A percentile compares a stretch with the other conserved stretches of the same genome.
These are phyloP conservation scores for Xylariaceae sp. DNA, from an alignment of 2,329 filamentous ascomycete species.

Conservation along the genomic window DNA sequence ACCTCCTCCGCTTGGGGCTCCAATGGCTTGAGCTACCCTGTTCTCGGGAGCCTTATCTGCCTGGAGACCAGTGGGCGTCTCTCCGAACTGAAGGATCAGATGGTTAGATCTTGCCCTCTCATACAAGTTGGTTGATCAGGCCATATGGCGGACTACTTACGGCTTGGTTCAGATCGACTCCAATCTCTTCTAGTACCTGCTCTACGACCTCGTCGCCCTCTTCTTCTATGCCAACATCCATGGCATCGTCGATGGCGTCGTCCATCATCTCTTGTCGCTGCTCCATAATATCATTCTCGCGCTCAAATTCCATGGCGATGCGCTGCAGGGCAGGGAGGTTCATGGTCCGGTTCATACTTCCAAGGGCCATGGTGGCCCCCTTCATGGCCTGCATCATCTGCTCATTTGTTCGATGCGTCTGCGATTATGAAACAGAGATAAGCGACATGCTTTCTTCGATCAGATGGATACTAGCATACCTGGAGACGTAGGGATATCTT, in stretches of 20 bases:
- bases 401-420: constrained; percentile 97
- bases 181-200: constrained; percentile 94
- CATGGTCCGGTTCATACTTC: constrained; percentile 97
- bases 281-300: constrained; percentile 99
- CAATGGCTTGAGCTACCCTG: constrained; percentile 80
- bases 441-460: background rate
- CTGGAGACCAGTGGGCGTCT: constrained; percentile 81
- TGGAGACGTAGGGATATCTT: constrained; percentile 93
- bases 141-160: constrained; percentile 49
- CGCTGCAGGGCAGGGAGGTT: constrained; percentile 91
- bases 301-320: constrained; percentile 98
- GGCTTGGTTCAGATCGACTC: constrained; percentile 82
- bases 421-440: constrained; percentile 2
- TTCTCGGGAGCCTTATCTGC: constrained; percentile 66
- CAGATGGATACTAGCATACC: constrained; percentile 44
- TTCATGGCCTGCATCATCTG: constrained; percentile 99
- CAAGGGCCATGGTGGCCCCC: constrained; percentile 84
- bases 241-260: constrained; percentile 95
- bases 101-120: constrained; percentile 25
- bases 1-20: constrained; percentile 51
- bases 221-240: constrained; percentile 82
- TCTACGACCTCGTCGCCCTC: constrained; percentile 97
- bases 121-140: background rate
- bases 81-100: constrained; percentile 64
- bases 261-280: constrained; percentile 99